Evolutionary conservation across 176 grass and related monocot genomes (phyloP).

Genomic region (Oryza meridionalis): DNA sequence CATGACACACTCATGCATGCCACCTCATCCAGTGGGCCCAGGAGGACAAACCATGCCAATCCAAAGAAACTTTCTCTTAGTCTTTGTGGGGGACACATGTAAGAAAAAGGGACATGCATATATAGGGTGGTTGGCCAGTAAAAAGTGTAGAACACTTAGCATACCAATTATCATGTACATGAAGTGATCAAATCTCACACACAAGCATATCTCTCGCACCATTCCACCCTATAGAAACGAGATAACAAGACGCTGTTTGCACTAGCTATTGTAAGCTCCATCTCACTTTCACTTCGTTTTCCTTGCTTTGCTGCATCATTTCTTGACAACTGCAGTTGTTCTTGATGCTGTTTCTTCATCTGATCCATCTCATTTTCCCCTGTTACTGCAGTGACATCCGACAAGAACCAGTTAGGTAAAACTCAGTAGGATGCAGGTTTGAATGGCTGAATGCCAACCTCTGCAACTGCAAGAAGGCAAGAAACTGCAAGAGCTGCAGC

Average conservation of each 20-base stretch:
- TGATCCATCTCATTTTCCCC: neutral
- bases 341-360: neutral
- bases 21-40: conserved; percentile 30
- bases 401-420: neutral
- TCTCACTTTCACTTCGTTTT: conserved; percentile 26
- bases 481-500: neutral
- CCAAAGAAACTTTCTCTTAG: conserved; percentile 16
- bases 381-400: neutral
- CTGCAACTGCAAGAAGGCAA: neutral
- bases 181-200: conserved; percentile 32
- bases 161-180: conserved; percentile 17
- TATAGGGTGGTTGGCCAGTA: conserved; percentile 46
- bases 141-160: conserved; percentile 32
- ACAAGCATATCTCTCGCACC: conserved; percentile 26
- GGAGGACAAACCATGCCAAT: conserved; percentile 15
- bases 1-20: conserved; percentile 48
- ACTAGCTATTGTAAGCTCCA: conserved; percentile 42
- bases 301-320: conserved; percentile 11
- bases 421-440: neutral
- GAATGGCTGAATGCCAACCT: conserved; percentile 18
- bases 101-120: conserved; percentile 33
- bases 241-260: conserved; percentile 42
- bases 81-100: conserved; percentile 31
- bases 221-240: conserved; percentile 36
- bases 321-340: neutral